Evolutionary conservation across 495 filamentous ascomycete genomes (phyloP).

Genomic region (Tuber magnatum): DNA sequence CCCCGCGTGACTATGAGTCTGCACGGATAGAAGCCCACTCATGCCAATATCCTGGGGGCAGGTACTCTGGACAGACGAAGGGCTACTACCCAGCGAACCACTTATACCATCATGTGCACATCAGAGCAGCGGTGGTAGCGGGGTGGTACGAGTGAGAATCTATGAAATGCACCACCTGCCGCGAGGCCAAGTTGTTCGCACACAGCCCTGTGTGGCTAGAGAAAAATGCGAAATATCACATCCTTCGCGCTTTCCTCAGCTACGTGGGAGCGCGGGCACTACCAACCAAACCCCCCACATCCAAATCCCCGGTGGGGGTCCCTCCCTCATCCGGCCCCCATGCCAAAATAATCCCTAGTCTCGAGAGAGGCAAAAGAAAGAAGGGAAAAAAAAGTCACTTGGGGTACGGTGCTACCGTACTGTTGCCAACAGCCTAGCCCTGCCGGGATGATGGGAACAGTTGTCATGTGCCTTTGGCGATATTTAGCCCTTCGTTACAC

Average conservation of each 20-base stretch:
- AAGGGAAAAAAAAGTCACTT: background rate
- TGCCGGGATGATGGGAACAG: background rate
- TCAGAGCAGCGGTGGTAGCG: background rate
- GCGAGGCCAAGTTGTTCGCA: background rate
- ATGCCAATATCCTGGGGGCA: background rate
- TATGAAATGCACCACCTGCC: background rate
- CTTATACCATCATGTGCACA: background rate
- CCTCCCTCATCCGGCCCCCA: background rate
- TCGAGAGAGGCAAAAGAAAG: background rate
- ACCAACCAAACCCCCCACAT: slow-evolving; percentile 1
- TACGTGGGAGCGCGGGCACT: background rate
- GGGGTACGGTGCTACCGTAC: background rate
- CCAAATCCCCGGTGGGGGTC: background rate
- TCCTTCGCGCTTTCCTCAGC: background rate
- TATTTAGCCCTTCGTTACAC: slow-evolving; percentile 1
- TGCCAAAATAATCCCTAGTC: background rate
- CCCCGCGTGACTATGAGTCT: background rate
- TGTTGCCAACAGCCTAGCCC: background rate
- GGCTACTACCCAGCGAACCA: background rate
- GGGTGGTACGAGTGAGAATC: background rate
- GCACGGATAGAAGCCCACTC: background rate
- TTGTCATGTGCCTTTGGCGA: slow-evolving; percentile 1
- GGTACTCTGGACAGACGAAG: background rate
- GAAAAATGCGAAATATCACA: background rate
- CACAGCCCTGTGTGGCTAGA: slow-evolving; percentile 2